These are phyloP conservation scores for Mycena albidolilacea DNA, from an alignment of 768 basidiomycete genomes.

Conservation along the genomic window DNA sequence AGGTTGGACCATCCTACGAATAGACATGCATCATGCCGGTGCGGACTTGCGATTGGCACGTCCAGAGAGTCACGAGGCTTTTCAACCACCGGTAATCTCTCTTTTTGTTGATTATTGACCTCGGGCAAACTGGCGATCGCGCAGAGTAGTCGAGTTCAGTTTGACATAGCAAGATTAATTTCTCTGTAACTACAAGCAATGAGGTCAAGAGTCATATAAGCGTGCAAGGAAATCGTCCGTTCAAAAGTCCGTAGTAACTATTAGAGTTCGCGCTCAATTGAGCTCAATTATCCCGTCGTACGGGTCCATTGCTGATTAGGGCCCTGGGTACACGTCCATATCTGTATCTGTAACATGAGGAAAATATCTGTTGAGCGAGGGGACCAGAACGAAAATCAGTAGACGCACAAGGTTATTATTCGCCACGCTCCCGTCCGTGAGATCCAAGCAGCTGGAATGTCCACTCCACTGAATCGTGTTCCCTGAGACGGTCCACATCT, in stretches of 20 bases:
- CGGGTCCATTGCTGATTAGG: conserved; percentile 24
- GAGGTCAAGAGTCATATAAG: not conserved
- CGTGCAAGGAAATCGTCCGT: not conserved
- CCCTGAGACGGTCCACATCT: conserved; percentile 34
- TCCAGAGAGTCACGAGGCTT: no score
- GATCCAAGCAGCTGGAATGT: conserved; percentile 26
- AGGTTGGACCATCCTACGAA: no score
- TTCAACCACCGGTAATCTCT: no score
- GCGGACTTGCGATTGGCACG: no score
- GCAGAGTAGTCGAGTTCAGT: no score
- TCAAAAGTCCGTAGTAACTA: not conserved
- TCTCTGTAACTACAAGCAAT: not conserved
- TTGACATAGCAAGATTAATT: not conserved
- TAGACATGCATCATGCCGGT: no score
- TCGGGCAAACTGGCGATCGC: no score
- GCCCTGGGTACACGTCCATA: conserved; percentile 26
- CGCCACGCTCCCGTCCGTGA: conserved; percentile 18
- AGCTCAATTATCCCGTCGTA: conserved; percentile 4
- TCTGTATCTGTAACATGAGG: conserved; percentile 17
- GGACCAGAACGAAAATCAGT: not conserved
- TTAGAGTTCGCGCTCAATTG: not conserved
- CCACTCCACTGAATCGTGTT: conserved; percentile 32
- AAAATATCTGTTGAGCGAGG: not conserved
- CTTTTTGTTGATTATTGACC: no score
- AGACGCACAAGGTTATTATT: conserved; percentile 27